These are phyloP conservation scores for Phlebiopsis flavidoalba DNA, from an alignment of 768 basidiomycete species.

Conservation along the genomic window DNA sequence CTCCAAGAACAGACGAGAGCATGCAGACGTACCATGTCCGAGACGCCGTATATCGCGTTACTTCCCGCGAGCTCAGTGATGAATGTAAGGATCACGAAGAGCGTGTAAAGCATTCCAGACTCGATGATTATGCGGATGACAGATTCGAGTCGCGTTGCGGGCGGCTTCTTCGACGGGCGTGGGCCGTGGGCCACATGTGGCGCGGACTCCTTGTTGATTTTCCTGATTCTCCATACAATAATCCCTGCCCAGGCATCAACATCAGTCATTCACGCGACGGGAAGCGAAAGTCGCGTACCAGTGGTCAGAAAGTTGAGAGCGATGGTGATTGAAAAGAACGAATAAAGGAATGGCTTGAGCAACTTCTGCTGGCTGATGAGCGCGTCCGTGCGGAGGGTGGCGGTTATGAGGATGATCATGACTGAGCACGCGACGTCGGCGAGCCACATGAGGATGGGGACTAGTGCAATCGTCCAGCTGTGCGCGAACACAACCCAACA, in stretches of 20 bases:
- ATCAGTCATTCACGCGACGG: neutral
- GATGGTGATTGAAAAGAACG: conserved; percentile 10
- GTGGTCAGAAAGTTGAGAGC: conserved; percentile 10
- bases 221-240: conserved; percentile 9
- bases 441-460: conserved; percentile 19
- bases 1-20: neutral
- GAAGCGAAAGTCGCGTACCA: neutral
- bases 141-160: conserved; percentile 1
- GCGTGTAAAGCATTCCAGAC: conserved; percentile 25
- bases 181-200: neutral
- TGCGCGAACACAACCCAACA: conserved; percentile 22
- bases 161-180: neutral
- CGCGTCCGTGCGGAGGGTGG: conserved; percentile 2
- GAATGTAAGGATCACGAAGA: conserved; percentile 17
- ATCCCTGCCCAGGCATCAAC: conserved; percentile 1
- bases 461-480: conserved; percentile 13
- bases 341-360: conserved; percentile 11
- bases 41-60: conserved; percentile 21
- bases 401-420: conserved; percentile 7
- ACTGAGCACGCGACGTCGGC: conserved; percentile 10
- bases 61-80: conserved; percentile 16
- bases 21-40: conserved; percentile 18
- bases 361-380: conserved; percentile 6
- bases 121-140: conserved; percentile 27
- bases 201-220: conserved; percentile 3